Base-by-base conservation (phyloP, 192 early-diverging fungal genomes). In the Linnemannia zychae region DNA sequence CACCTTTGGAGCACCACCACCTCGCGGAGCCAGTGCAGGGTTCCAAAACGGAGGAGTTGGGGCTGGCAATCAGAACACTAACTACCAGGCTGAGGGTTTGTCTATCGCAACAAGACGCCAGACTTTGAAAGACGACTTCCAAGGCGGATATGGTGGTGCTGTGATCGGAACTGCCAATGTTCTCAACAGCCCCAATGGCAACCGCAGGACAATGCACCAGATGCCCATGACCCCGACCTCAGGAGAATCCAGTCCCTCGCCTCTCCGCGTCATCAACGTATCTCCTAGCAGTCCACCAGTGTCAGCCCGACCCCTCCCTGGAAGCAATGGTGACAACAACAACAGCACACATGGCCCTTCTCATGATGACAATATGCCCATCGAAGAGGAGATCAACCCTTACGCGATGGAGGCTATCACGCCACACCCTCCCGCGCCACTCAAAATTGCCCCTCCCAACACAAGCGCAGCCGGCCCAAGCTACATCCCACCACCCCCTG, bases 51-150 rank as follows among this genome's bases (percentile, higher is more conserved):
- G 67, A 31, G 44, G 31, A 18, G 33, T 13, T 6, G 40, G 37
- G n/a, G 17, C 11, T 24, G 48, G 67, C 31, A 33, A 12, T 24
- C 37, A 67, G 11, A 24, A 7, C 16, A 74, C 28, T 36, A 74
- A 85, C 28, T 85, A 72, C 37, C 83, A 85, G 38, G 78, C 50
- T 9, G 83, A 85, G 7, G 83, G 83, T 24, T 57, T 79, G 1
- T 76, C 83, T 0, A 57, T 79, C 5, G 83, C 83, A 1, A 76
- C 83, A 0, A 34, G 83, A 28, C 77, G 83, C 15, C 83, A 85
- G 33, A 85, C 83, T 31, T 33, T 84, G 67, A 74, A 74, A 22
- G 82, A 84, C 28, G 77, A 84, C 33, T 84, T 79, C 52, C 83
- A 85, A 38, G 77, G 83, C 38, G 78, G 74, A 20, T 85, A 79